A percentile compares a stretch with the other conserved stretches of the same genome.
Evolutionary conservation across 345 rosid genomes (phyloP).

Genomic region (Eucalyptus shirleyi): DNA sequence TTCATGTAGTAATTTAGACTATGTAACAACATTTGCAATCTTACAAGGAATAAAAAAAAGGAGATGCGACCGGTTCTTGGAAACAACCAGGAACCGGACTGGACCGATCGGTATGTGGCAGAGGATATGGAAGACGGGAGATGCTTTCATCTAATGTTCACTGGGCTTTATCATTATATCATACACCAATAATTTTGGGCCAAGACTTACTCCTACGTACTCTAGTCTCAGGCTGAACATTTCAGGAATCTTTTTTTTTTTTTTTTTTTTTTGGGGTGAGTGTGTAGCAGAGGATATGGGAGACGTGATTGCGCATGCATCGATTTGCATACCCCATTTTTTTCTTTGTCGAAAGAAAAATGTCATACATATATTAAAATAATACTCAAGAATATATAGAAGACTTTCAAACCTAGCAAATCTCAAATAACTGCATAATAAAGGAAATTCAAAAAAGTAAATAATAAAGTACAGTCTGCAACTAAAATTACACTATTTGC

Average conservation of each 20-base stretch:
- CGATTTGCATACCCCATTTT: too few relatives aligned
- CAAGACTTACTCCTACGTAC: neutral
- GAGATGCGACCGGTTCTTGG: neutral
- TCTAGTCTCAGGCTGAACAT: neutral
- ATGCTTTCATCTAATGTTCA: neutral
- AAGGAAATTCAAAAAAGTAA: too few relatives aligned
- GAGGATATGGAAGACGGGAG: neutral
- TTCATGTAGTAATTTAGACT: neutral
- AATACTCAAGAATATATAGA: neutral
- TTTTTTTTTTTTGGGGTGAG: neutral
- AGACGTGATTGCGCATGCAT: neutral
- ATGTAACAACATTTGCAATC: neutral
- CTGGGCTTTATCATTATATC: neutral
- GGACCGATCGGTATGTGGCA: neutral
- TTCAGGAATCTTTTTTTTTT: neutral
- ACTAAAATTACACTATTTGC: neutral
- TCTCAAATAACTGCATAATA: too few relatives aligned
- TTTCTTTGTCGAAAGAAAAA: neutral
- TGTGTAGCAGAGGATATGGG: neutral
- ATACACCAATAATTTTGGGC: neutral
- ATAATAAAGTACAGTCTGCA: fast-evolving
- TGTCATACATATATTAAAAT: neutral
- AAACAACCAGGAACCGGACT: fast-evolving
- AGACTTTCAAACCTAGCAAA: too few relatives aligned
- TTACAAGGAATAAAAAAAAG: neutral